These are phyloP conservation scores for Vitis hybrid DNA, from an alignment of 177 flowering plant species.

Conservation along the genomic window DNA sequence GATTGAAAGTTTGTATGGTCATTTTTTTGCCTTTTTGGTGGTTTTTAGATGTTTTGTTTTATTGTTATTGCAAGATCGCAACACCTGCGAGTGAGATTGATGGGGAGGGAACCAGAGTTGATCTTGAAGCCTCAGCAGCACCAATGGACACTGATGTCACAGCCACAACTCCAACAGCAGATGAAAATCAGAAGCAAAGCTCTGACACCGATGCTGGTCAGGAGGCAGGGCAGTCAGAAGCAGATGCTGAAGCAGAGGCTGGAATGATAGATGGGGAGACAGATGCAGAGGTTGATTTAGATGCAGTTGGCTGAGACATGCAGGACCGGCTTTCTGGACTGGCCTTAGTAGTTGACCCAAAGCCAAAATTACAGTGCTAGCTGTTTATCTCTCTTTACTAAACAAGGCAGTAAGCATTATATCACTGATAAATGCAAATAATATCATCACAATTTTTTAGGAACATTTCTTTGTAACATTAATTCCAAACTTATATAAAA, in stretches of 20 bases:
- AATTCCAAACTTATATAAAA: too few relatives aligned
- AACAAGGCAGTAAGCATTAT: too few relatives aligned
- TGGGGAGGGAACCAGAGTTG: conserved; percentile 51
- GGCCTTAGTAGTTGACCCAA: too few relatives aligned
- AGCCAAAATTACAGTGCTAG: background rate
- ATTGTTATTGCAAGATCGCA: conserved; percentile 35
- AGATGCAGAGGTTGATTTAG: conserved; percentile 63
- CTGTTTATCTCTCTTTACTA: too few relatives aligned
- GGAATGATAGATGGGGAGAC: conserved; percentile 65
- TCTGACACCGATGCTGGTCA: conserved; percentile 56
- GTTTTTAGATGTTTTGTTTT: conserved; percentile 1
- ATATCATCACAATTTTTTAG: too few relatives aligned
- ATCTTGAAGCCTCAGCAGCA: conserved; percentile 50
- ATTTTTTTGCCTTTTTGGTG: background rate
- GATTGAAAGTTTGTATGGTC: too few relatives aligned
- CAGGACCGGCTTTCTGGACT: background rate
- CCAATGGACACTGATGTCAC: conserved; percentile 63
- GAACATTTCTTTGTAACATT: too few relatives aligned
- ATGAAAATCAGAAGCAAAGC: conserved; percentile 65
- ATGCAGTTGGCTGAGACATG: conserved; percentile 30
- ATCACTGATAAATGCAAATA: too few relatives aligned
- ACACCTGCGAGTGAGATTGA: conserved; percentile 64
- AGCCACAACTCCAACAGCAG: conserved; percentile 44
- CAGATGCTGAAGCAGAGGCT: conserved; percentile 55
- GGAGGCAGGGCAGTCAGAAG: conserved; percentile 66